Evolutionary conservation across 2,329 filamentous ascomycete species (phyloP).

Genomic region (Alternaria gaisen): DNA sequence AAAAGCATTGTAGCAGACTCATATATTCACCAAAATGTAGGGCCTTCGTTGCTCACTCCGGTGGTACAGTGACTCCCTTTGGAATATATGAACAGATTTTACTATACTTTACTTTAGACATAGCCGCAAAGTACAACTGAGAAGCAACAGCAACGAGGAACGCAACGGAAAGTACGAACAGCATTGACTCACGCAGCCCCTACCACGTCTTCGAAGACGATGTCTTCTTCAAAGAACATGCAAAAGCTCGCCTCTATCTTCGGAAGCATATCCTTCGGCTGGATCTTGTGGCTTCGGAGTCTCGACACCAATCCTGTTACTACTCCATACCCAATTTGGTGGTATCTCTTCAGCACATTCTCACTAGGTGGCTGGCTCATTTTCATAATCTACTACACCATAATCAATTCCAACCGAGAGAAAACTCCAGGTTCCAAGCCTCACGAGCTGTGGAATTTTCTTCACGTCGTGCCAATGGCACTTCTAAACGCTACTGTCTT

Average conservation of each 20-base stretch:
- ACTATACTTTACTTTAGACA: neutral
- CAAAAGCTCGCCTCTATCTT: neutral
- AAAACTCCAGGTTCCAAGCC: neutral
- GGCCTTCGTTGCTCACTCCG: neutral
- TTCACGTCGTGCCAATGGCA: neutral
- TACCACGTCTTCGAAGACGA: neutral
- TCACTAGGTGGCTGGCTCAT: neutral
- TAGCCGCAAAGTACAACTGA: neutral
- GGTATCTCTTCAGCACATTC: neutral
- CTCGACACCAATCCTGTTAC: neutral
- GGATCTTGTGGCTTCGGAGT: neutral
- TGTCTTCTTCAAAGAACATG: neutral
- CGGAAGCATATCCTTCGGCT: neutral
- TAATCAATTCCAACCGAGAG: neutral
- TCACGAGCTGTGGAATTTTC: neutral
- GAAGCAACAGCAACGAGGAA: neutral
- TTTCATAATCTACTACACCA: neutral
- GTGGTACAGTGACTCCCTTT: conserved; percentile 2
- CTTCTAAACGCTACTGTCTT: conserved; percentile 11
- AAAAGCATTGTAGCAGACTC: neutral
- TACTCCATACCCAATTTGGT: neutral
- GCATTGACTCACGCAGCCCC: neutral
- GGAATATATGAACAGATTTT: neutral
- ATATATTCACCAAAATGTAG: neutral
- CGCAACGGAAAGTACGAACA: neutral